phyloP scores from a whole-genome alignment of 129 eudicot species.

The Arctium lappa region DNA sequence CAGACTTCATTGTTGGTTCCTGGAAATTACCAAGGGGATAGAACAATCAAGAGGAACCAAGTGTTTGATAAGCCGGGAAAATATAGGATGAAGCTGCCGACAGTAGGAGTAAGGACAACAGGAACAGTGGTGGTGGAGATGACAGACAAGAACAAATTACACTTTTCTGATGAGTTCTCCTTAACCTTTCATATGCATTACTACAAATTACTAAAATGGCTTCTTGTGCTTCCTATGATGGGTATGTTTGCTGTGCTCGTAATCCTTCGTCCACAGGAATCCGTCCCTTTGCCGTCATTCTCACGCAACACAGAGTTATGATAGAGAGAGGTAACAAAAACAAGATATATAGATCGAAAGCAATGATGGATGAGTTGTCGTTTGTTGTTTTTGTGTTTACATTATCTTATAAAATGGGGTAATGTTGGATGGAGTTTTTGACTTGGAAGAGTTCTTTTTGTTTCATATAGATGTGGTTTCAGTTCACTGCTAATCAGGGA shows the following conservation, averaged over 20 bases:
- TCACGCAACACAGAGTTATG: constrained; percentile 82
- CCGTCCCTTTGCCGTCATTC: constrained; percentile 92
- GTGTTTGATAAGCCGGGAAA: constrained; percentile 65
- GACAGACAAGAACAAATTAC: constrained; percentile 79
- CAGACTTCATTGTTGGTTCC: constrained; percentile 90
- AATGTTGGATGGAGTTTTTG: background rate
- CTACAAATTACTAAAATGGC: constrained; percentile 92
- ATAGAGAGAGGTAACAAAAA: background rate
- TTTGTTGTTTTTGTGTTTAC: background rate
- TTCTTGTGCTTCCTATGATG: constrained; percentile 93
- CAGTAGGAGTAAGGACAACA: constrained; percentile 81
- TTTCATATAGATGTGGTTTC: background rate
- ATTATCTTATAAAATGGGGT: background rate
- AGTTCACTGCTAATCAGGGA: background rate
- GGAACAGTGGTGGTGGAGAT: constrained; percentile 95
- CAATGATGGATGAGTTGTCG: background rate
- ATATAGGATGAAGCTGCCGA: constrained; percentile 79
- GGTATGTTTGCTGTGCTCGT: constrained; percentile 94
- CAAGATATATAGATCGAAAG: background rate
- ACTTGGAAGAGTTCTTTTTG: background rate
- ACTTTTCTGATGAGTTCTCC: constrained; percentile 88
- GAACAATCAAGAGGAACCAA: constrained; percentile 68
- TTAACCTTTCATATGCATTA: constrained; percentile 92
- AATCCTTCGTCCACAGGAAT: constrained; percentile 84
- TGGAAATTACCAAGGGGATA: constrained; percentile 94